Conservation (phyloP, 2,329 filamentous ascomycete species). For the Polychaeton citri region DNA sequence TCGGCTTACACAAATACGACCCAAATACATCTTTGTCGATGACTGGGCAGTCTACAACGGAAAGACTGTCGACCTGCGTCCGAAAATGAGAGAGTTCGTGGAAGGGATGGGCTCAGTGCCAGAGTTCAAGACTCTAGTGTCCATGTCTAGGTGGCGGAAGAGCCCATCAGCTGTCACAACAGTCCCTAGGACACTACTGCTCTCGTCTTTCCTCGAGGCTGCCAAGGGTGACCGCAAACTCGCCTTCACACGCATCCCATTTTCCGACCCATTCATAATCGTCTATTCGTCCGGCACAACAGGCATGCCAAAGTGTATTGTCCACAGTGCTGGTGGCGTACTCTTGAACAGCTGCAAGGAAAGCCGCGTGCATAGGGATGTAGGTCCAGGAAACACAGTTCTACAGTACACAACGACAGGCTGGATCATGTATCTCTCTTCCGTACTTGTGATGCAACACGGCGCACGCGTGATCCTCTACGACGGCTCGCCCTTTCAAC, state of each 20-base stretch:
- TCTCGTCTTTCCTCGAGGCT: slow-evolving; percentile 36
- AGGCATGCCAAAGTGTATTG: slow-evolving; percentile 76
- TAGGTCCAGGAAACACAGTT: slow-evolving; percentile 57
- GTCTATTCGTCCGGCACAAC: slow-evolving; percentile 91
- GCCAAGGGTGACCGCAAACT: slow-evolving; percentile 66
- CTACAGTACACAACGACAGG: slow-evolving; percentile 93
- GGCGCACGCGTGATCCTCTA: slow-evolving; percentile 79
- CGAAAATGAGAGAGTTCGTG: slow-evolving; percentile 68
- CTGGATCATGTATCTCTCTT: slow-evolving; percentile 99
- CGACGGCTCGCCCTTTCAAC: slow-evolving; percentile 76
- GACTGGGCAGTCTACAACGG: slow-evolving; percentile 86
- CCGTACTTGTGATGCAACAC: slow-evolving; percentile 69
- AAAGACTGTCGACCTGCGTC: slow-evolving; percentile 66
- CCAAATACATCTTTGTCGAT: slow-evolving; percentile 71
- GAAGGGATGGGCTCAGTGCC: slow-evolving; percentile 52
- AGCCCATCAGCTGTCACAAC: slow-evolving; percentile 9
- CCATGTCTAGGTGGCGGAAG: slow-evolving; percentile 28
- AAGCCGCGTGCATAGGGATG: slow-evolving; percentile 73
- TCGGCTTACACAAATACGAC: slow-evolving; percentile 71
- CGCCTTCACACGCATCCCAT: slow-evolving; percentile 57
- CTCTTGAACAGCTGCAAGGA: slow-evolving; percentile 96
- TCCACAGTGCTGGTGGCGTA: slow-evolving; percentile 81
- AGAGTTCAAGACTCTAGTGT: slow-evolving; percentile 61
- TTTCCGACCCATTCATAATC: slow-evolving; percentile 80
- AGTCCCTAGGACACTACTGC: slow-evolving; percentile 24